Percentiles rank a stretch among this genome's conserved stretches.
phyloP scores from a whole-genome alignment of 208 protist species.

The Acanthamoeba triangularis region DNA sequence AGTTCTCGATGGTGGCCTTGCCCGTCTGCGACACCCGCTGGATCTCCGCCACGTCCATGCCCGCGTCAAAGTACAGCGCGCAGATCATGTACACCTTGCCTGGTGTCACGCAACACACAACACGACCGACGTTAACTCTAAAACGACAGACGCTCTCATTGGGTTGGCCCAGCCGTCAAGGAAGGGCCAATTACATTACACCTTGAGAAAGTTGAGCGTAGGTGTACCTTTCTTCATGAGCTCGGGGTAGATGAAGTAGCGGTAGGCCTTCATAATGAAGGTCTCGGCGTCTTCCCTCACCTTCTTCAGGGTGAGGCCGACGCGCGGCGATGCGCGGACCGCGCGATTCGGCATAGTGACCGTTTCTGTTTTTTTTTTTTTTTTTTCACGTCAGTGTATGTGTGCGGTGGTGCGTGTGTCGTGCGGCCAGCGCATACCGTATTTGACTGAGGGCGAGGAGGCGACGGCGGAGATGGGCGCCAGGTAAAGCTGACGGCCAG shows the following conservation, averaged over 20 bases:
- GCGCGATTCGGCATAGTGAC: not conserved
- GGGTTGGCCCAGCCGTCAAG: not conserved
- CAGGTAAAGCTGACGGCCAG: not conserved
- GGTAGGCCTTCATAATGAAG: conserved; percentile 76
- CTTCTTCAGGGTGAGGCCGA: conserved; percentile 67
- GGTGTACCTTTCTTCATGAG: conserved; percentile 63
- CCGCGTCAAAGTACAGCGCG: conserved; percentile 46
- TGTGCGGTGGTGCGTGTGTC: no score
- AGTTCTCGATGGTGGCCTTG: conserved; percentile 66
- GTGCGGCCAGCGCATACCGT: not conserved
- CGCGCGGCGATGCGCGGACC: not conserved
- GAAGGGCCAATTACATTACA: no score
- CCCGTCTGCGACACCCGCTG: conserved; percentile 34
- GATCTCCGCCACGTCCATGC: conserved; percentile 42
- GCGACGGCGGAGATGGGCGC: not conserved
- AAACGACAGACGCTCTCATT: not conserved
- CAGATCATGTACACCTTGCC: conserved; percentile 76
- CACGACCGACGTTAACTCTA: not conserved
- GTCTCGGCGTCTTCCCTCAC: conserved; percentile 47
- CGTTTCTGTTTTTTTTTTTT: not conserved
- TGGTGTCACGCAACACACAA: not conserved
- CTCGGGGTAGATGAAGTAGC: conserved; percentile 64
- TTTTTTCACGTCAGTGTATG: no score
- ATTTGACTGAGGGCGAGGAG: not conserved
- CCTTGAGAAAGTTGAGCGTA: not conserved